These are phyloP conservation scores for Mollisiaceae sp. DNA, from an alignment of 2,329 filamentous ascomycete genomes.

Conservation along the genomic window DNA sequence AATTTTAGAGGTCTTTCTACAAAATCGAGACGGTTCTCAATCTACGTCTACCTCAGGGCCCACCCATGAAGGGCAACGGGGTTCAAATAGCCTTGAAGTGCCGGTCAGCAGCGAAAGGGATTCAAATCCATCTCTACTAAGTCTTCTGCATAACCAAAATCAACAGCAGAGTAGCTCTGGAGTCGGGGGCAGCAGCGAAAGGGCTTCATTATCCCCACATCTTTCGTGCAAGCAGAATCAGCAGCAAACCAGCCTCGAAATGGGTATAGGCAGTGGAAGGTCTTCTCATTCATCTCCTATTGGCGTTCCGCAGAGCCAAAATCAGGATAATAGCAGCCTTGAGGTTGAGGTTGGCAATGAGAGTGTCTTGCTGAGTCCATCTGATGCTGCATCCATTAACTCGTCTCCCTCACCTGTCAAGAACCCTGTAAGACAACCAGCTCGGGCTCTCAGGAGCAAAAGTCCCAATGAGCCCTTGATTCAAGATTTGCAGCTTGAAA, in stretches of 20 bases:
- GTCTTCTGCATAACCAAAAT: neutral
- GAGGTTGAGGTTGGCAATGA: neutral
- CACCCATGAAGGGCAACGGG: slow-evolving; percentile 4
- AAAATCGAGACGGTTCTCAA: slow-evolving; percentile 37
- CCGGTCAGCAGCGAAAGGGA: neutral
- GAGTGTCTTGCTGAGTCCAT: neutral
- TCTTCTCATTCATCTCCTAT: neutral
- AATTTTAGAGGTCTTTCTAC: slow-evolving; percentile 55
- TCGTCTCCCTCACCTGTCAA: slow-evolving; percentile 25
- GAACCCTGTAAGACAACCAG: neutral
- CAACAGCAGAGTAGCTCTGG: neutral
- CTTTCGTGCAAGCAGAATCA: neutral
- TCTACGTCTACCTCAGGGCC: slow-evolving; percentile 35
- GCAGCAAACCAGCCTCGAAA: neutral
- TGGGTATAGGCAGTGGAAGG: neutral
- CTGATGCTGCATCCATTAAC: neutral
- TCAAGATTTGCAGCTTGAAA: slow-evolving; percentile 19
- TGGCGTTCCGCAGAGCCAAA: neutral
- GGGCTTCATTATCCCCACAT: neutral
- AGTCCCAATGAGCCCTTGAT: slow-evolving; percentile 11
- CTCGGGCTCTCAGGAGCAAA: neutral
- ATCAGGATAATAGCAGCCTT: neutral
- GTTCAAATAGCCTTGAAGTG: neutral
- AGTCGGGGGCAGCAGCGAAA: neutral
- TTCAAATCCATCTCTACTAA: neutral